phyloP scores from a whole-genome alignment of 805 yeast species.

The Ogataea degrootiae region DNA sequence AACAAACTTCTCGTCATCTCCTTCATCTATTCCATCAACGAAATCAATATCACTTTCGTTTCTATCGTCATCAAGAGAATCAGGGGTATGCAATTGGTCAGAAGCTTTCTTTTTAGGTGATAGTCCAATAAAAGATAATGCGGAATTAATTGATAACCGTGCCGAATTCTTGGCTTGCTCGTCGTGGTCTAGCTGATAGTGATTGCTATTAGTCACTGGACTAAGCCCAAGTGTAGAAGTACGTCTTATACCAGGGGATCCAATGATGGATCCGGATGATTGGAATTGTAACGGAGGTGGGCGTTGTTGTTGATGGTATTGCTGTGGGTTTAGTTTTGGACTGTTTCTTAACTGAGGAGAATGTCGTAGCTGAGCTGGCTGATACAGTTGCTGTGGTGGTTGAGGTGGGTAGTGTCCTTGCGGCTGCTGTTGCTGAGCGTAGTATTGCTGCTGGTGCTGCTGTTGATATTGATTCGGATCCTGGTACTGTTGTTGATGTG shows the following conservation, averaged over 20 bases:
- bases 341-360: background rate
- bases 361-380: background rate
- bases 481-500: conserved; percentile 4
- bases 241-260: conserved; percentile 22
- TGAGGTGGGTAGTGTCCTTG: background rate
- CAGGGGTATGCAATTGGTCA: conserved; percentile 13
- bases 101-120: conserved; percentile 12
- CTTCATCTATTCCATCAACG: conserved; percentile 7
- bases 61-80: conserved; percentile 11
- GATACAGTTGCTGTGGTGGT: background rate
- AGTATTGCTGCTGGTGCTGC: conserved; percentile 2
- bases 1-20: conserved; percentile 1
- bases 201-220: conserved; percentile 4
- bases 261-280: conserved; percentile 12
- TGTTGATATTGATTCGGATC: conserved; percentile 5
- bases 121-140: conserved; percentile 18
- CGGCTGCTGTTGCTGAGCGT: conserved; percentile 3
- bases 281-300: conserved; percentile 8
- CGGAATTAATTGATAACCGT: conserved; percentile 22
- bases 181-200: no score
- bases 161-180: conserved; percentile 4
- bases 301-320: background rate
- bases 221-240: conserved; percentile 7
- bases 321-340: background rate
- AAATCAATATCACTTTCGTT: conserved; percentile 8